phyloP scores from a whole-genome alignment of 257 asterid species.

The Nicotiana knightiana region DNA sequence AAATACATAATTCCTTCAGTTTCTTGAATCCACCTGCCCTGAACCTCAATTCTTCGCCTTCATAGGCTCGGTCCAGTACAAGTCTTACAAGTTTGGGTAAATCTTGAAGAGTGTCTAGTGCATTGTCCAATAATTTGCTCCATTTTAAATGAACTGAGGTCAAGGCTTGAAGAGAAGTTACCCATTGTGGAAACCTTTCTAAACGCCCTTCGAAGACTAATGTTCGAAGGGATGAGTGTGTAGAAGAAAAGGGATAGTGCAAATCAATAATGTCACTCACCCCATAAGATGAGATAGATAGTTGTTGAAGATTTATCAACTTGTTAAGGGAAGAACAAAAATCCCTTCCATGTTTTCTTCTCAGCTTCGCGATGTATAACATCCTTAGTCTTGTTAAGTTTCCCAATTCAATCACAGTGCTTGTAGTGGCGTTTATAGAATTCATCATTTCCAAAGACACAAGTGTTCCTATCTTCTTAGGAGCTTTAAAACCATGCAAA shows the following conservation, averaged over 20 bases:
- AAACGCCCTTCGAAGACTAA: constrained; percentile 12
- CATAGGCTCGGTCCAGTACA: constrained; percentile 13
- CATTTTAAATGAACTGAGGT: neutral
- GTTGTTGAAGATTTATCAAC: constrained; percentile 9
- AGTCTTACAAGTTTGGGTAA: constrained; percentile 24
- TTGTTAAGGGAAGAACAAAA: constrained; percentile 17
- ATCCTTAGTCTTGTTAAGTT: constrained; percentile 16
- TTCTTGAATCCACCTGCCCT: constrained; percentile 21
- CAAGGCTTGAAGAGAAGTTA: constrained; percentile 15
- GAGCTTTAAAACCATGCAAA: constrained; percentile 12
- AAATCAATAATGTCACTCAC: constrained; percentile 13
- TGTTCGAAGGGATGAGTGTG: constrained; percentile 1
- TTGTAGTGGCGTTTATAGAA: neutral
- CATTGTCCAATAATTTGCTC: constrained; percentile 14
- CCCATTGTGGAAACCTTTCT: constrained; percentile 20
- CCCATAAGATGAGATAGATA: neutral
- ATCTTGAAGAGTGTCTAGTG: constrained; percentile 17
- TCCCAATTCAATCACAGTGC: constrained; percentile 11
- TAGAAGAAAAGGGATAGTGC: neutral
- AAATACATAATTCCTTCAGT: constrained; percentile 20
- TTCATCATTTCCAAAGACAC: constrained; percentile 7
- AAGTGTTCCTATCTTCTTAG: constrained; percentile 6
- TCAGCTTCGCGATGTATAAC: constrained; percentile 18
- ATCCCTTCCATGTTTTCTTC: constrained; percentile 18
- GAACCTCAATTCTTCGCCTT: constrained; percentile 23